These are phyloP conservation scores for Candida nanaspora DNA, from an alignment of 805 yeast genomes.

Conservation along the genomic window DNA sequence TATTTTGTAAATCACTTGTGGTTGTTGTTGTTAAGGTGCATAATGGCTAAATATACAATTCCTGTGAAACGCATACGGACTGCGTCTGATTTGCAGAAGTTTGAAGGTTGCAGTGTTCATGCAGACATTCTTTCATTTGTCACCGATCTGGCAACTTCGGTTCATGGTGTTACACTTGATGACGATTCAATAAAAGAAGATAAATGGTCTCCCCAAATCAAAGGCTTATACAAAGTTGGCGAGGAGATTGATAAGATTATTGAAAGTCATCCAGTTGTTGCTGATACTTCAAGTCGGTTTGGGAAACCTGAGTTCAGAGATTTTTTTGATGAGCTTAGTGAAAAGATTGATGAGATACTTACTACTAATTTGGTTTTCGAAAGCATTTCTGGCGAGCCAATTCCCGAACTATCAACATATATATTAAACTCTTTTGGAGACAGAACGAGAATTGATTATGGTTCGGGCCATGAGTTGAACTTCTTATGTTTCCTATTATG, in stretches of 20 bases:
- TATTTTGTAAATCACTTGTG: too few species aligned
- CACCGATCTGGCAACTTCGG: conserved; percentile 50
- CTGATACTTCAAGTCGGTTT: conserved; percentile 69
- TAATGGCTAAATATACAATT: neutral
- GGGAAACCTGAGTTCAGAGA: conserved; percentile 87
- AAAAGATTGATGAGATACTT: conserved; percentile 10
- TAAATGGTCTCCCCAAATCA: conserved; percentile 5
- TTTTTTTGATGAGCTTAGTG: conserved; percentile 61
- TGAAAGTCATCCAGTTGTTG: conserved; percentile 55
- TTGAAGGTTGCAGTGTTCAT: conserved; percentile 46
- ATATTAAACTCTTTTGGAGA: conserved; percentile 78
- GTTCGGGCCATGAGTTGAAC: conserved; percentile 94
- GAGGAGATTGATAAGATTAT: conserved; percentile 38
- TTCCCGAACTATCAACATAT: conserved; percentile 47
- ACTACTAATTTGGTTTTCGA: conserved; percentile 8
- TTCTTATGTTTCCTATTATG: conserved; percentile 64
- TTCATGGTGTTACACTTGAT: conserved; percentile 30
- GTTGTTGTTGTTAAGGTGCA: too few species aligned
- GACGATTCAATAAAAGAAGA: conserved; percentile 4
- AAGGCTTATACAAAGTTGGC: conserved; percentile 33
- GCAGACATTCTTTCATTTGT: conserved; percentile 47
- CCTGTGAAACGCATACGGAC: conserved; percentile 19
- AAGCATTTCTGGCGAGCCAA: conserved; percentile 13
- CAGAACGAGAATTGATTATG: conserved; percentile 82
- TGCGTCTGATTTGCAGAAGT: conserved; percentile 51